Conservation (phyloP, 257 asterid species). For the Orobanche coerulescens region DNA sequence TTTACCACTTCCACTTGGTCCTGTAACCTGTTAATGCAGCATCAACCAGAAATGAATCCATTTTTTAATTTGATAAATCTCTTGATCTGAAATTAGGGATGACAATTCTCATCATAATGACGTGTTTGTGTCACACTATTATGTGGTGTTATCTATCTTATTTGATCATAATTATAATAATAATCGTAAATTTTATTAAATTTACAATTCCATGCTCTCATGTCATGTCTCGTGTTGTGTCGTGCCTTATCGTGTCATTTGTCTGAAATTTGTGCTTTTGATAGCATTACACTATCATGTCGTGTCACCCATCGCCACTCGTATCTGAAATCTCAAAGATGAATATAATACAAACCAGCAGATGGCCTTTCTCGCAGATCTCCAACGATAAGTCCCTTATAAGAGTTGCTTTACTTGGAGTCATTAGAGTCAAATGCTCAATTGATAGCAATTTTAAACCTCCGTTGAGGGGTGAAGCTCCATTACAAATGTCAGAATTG, state of each 20-base stretch:
- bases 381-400: conserved; percentile 58
- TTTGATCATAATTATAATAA: too few species aligned
- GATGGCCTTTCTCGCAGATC: conserved; percentile 49
- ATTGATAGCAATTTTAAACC: conserved; percentile 37
- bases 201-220: too few species aligned
- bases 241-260: too few species aligned
- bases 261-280: too few species aligned
- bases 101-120: too few species aligned
- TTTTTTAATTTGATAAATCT: conserved; percentile 1
- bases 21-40: conserved; percentile 55
- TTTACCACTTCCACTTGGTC: conserved; percentile 88
- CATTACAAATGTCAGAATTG: conserved; percentile 31
- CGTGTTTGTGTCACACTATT: too few species aligned
- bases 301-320: too few species aligned
- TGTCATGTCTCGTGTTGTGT: too few species aligned
- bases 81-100: conserved; percentile 15
- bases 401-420: conserved; percentile 60
- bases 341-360: conserved; percentile 44
- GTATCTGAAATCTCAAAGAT: conserved; percentile 4
- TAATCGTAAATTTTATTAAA: too few species aligned
- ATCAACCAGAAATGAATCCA: conserved; percentile 14
- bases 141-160: too few species aligned
- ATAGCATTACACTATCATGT: too few species aligned
- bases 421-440: conserved; percentile 52
- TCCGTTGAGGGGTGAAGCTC: conserved; percentile 30